Base-by-base conservation (phyloP, 805 yeast species). In the Ogataea populi-albae region DNA sequence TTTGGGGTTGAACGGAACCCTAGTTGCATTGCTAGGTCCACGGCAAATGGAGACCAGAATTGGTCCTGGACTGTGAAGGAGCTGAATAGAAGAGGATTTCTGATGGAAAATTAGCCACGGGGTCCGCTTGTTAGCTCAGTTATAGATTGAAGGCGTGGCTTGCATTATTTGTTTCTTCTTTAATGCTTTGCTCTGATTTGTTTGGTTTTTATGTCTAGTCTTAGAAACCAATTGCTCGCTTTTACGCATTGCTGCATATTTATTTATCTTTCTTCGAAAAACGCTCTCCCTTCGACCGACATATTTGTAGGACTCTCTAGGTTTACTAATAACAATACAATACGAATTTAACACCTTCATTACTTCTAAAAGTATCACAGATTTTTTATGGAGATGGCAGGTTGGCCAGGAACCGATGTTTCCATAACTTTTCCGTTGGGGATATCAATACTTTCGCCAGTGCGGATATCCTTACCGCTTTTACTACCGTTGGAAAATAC, bases 331-430 rank as follows among this genome's bases (percentile, higher is more conserved):
- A 10, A 16, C 15, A 10, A n/a, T n/a, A n/a, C n/a, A n/a, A n/a
- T n/a, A n/a, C n/a, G n/a, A n/a, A n/a, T n/a, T n/a, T n/a, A n/a
- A n/a, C n/a, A n/a, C n/a, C n/a, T n/a, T n/a, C n/a, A n/a, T n/a
- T n/a, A n/a, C n/a, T n/a, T n/a, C n/a, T n/a, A n/a, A n/a, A n/a
- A 11, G 28, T 6, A 31, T 29, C 31, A 20, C 30, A 81, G 55
- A 62, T 89, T 89, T 49, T 67, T 76, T 45, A 91, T 71, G 45
- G 79, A 62, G 54, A 91, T 78, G 54, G 95, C 97, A 24, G 98
- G 98, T 49, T 76, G 75, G 43, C 98, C 98, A 31, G 98, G 98
- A 46, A 85, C 81, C 18, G 98, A 89, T 43, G 72, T 72, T 46
- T 86, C 96, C 41, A 85, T 70, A 26, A 79, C 74, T 70, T 85